Percentiles rank a stretch among this genome's conserved stretches.
Conservation (phyloP, 2,329 filamentous ascomycete genomes). For the Penicillium janthinellum region DNA sequence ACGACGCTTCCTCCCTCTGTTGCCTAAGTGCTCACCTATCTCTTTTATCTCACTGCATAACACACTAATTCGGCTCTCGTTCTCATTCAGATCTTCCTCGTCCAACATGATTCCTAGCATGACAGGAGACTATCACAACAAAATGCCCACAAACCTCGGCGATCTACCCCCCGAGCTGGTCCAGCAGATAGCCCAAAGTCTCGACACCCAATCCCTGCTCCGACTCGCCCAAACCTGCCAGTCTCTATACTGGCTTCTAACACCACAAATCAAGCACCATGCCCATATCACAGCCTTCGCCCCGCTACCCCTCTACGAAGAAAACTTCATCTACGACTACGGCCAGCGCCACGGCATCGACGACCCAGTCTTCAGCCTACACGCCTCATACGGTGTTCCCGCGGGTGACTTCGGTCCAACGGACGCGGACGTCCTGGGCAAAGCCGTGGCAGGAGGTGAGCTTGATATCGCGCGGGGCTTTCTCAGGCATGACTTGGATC, state of each 20-base stretch:
- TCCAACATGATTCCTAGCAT: too few species aligned
- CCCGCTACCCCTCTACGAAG: neutral
- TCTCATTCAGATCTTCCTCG: neutral
- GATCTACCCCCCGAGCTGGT: slow-evolving; percentile 11
- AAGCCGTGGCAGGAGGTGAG: neutral
- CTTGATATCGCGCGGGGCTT: neutral
- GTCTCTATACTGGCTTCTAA: neutral
- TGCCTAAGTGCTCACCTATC: neutral
- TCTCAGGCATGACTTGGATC: slow-evolving; percentile 6
- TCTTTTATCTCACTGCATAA: neutral
- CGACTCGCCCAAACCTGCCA: neutral
- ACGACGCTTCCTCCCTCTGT: neutral
- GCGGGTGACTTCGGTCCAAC: neutral
- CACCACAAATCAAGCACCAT: neutral
- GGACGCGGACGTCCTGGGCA: neutral
- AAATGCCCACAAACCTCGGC: neutral
- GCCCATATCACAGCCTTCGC: slow-evolving; percentile 1
- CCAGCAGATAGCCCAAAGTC: neutral
- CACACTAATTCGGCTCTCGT: too few species aligned
- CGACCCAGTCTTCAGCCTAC: neutral
- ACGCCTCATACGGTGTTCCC: neutral
- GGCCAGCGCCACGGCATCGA: neutral
- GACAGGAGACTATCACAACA: neutral
- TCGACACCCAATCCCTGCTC: neutral
- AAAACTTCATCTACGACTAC: neutral